These are phyloP conservation scores for Millerozyma acaciae DNA, from an alignment of 805 yeast species.

Conservation along the genomic window DNA sequence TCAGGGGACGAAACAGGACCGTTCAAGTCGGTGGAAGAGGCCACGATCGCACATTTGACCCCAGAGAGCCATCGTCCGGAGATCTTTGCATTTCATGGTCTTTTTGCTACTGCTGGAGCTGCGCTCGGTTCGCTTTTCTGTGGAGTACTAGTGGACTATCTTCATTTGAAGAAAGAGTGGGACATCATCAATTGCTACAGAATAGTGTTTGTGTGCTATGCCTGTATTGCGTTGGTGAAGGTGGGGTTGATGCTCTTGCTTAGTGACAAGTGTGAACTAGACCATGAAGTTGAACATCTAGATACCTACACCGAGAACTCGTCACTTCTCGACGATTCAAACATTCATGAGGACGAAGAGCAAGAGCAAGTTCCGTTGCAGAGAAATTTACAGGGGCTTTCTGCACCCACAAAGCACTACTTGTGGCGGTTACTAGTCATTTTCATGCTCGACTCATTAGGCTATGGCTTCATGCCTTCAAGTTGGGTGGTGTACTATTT, in stretches of 20 bases:
- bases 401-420: constrained; percentile 39
- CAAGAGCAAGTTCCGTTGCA: constrained; percentile 4
- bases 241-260: constrained; percentile 47
- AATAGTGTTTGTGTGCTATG: constrained; percentile 52
- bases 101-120: constrained; percentile 65
- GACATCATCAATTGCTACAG: constrained; percentile 47
- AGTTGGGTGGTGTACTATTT: constrained; percentile 88
- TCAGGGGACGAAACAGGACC: constrained; percentile 92
- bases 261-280: constrained; percentile 50
- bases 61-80: constrained; percentile 62
- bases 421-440: constrained; percentile 49
- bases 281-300: constrained; percentile 17
- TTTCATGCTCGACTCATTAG: constrained; percentile 84
- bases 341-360: constrained; percentile 9
- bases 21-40: constrained; percentile 80
- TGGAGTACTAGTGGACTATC: constrained; percentile 54
- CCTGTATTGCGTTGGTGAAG: constrained; percentile 51
- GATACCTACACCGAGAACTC: constrained; percentile 7
- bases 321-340: constrained; percentile 4
- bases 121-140: constrained; percentile 67
- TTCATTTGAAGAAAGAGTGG: constrained; percentile 29
- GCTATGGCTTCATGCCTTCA: constrained; percentile 82
- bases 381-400: constrained; percentile 29
- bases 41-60: constrained; percentile 76
- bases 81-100: constrained; percentile 69